Conservation (phyloP, 345 rosid species). For the Dipteronia sinensis region DNA sequence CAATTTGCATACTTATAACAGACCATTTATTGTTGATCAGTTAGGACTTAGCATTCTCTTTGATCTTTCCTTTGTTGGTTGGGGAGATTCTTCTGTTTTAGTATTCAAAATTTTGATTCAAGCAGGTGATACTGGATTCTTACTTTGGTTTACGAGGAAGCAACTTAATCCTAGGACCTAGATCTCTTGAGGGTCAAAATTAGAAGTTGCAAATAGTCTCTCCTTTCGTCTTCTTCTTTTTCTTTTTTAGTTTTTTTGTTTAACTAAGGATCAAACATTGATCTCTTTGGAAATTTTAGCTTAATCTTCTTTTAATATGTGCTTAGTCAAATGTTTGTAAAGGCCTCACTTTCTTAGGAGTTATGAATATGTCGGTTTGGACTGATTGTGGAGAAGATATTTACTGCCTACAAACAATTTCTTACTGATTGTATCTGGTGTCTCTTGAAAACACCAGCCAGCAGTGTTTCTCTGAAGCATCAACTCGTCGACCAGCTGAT, state of each 20-base stretch:
- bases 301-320: background rate
- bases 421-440: slow-evolving; percentile 10
- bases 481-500: slow-evolving; percentile 80
- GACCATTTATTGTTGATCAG: too few species aligned
- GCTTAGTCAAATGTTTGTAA: background rate
- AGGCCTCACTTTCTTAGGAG: background rate
- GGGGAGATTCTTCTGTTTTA: too few species aligned
- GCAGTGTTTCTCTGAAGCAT: slow-evolving; percentile 92
- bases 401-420: slow-evolving; percentile 3
- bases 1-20: too few species aligned
- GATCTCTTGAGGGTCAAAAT: background rate
- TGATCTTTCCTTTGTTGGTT: too few species aligned
- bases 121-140: background rate
- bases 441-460: slow-evolving; percentile 58
- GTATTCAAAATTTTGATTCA: too few species aligned
- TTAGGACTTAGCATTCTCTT: too few species aligned
- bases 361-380: background rate
- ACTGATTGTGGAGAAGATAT: slow-evolving; percentile 7
- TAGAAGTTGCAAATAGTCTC: background rate
- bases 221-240: background rate
- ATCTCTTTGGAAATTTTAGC: background rate
- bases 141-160: background rate
- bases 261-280: background rate
- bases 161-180: background rate
- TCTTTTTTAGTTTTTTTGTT: background rate